Evolutionary conservation across 2,329 filamentous ascomycete species (phyloP).

Genomic region (Diplodia scrobiculata): DNA sequence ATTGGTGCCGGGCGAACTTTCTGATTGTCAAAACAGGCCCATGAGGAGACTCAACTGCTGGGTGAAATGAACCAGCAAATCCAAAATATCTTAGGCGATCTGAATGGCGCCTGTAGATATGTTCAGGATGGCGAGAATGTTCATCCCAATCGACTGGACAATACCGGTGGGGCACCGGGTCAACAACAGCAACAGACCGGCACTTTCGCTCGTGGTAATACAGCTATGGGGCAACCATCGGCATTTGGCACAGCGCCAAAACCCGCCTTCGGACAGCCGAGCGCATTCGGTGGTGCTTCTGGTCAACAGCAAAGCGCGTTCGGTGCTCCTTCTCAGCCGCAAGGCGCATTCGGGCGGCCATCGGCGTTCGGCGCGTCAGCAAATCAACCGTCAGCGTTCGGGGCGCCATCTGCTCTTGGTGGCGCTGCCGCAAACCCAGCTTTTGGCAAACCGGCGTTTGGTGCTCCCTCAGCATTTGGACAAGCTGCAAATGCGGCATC

Average conservation of each 20-base stretch:
- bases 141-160: constrained; percentile 37
- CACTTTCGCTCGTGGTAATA: neutral
- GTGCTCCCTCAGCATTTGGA: constrained; percentile 34
- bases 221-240: constrained; percentile 2
- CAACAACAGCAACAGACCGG: constrained; percentile 9
- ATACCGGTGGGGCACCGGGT: neutral
- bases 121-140: constrained; percentile 42
- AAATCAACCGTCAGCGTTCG: constrained; percentile 3
- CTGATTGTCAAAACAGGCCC: neutral
- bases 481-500: constrained; percentile 32
- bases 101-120: constrained; percentile 63
- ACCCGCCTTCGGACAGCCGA: constrained; percentile 15
- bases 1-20: too few relatives aligned
- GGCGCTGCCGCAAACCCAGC: constrained; percentile 30
- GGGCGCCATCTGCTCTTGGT: constrained; percentile 3
- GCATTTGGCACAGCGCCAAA: constrained; percentile 20
- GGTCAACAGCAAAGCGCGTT: constrained; percentile 23
- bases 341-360: constrained; percentile 11
- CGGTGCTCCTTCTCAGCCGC: constrained; percentile 27
- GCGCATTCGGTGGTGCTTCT: constrained; percentile 11
- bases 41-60: constrained; percentile 29
- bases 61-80: constrained; percentile 60
- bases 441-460: constrained; percentile 35
- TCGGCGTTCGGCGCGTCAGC: constrained; percentile 30
- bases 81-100: constrained; percentile 66